These are phyloP conservation scores for Torulaspora gathmanii DNA, from an alignment of 805 yeast genomes.

Conservation along the genomic window DNA sequence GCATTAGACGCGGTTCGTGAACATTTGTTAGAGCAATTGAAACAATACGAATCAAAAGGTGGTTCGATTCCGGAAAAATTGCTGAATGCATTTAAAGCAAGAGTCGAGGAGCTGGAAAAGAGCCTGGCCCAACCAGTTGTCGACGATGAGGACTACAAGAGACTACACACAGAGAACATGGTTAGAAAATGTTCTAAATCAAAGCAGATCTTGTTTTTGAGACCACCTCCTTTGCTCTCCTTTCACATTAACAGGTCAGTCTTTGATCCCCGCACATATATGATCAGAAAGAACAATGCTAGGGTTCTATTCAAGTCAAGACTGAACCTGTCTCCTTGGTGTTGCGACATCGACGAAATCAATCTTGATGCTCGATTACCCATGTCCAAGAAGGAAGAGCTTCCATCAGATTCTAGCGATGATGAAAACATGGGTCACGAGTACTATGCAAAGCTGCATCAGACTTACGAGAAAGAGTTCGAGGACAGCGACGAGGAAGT, in stretches of 20 bases:
- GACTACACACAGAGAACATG: conserved; percentile 68
- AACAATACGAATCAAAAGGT: conserved; percentile 26
- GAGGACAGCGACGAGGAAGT: conserved; percentile 34
- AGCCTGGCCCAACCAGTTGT: conserved; percentile 66
- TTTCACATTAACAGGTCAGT: conserved; percentile 91
- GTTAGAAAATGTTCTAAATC: conserved; percentile 72
- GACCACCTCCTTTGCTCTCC: conserved; percentile 79
- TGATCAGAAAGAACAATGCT: conserved; percentile 78
- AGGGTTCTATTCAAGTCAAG: conserved; percentile 69
- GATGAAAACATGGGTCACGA: conserved; percentile 32
- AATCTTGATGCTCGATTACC: conserved; percentile 76
- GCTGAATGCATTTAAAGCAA: conserved; percentile 36
- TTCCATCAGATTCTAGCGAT: conserved; percentile 30
- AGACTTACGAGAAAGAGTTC: conserved; percentile 32
- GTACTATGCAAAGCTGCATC: conserved; percentile 32
- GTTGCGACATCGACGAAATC: conserved; percentile 62
- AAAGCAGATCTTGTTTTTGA: conserved; percentile 71
- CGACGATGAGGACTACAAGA: conserved; percentile 72
- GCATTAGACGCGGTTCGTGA: conserved; percentile 59
- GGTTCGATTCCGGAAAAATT: conserved; percentile 31
- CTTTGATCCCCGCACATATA: conserved; percentile 80
- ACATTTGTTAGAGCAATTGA: conserved; percentile 42
- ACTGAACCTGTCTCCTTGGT: conserved; percentile 63
- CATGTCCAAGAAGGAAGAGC: conserved; percentile 59
- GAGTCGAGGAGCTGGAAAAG: conserved; percentile 45